Conservation (phyloP, 2,329 filamentous ascomycete species). For the Pyrenochaeta sp. region DNA sequence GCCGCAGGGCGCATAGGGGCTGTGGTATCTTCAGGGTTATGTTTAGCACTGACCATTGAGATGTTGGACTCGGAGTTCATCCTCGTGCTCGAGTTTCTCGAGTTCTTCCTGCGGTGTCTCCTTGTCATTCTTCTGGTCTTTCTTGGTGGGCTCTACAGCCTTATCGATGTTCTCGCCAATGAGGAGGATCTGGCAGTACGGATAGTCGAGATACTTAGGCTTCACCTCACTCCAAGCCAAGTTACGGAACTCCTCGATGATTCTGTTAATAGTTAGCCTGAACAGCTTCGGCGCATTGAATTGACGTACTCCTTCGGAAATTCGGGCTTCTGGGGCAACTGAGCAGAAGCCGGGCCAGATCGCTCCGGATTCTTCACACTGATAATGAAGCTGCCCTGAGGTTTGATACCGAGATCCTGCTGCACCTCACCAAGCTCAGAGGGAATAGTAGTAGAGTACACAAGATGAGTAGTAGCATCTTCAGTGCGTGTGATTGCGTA, state of each 20-base stretch:
- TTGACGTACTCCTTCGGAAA: constrained; percentile 72
- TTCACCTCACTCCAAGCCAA: constrained; percentile 78
- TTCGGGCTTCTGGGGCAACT: constrained; percentile 70
- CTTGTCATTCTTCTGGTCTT: constrained; percentile 65
- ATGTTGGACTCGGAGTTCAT: constrained; percentile 71
- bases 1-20: not conserved
- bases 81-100: constrained; percentile 78
- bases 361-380: constrained; percentile 82
- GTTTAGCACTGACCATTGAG: constrained; percentile 57
- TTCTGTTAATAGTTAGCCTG: constrained; percentile 51
- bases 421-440: constrained; percentile 75
- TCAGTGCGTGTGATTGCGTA: constrained; percentile 78
- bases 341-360: constrained; percentile 69
- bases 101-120: constrained; percentile 75
- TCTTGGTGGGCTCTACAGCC: constrained; percentile 65
- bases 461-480: constrained; percentile 76
- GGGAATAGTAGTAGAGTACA: constrained; percentile 81
- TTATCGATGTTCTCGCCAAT: constrained; percentile 73
- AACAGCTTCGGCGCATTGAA: fast-evolving
- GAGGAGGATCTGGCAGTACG: constrained; percentile 78
- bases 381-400: constrained; percentile 79
- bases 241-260: constrained; percentile 75
- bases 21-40: constrained; percentile 6
- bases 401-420: constrained; percentile 73
- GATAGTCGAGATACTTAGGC: constrained; percentile 77